A percentile compares a stretch with the other conserved stretches of the same genome.
These are phyloP conservation scores for Erodium moschatum DNA, from an alignment of 441 rosid genomes.

Conservation along the genomic window DNA sequence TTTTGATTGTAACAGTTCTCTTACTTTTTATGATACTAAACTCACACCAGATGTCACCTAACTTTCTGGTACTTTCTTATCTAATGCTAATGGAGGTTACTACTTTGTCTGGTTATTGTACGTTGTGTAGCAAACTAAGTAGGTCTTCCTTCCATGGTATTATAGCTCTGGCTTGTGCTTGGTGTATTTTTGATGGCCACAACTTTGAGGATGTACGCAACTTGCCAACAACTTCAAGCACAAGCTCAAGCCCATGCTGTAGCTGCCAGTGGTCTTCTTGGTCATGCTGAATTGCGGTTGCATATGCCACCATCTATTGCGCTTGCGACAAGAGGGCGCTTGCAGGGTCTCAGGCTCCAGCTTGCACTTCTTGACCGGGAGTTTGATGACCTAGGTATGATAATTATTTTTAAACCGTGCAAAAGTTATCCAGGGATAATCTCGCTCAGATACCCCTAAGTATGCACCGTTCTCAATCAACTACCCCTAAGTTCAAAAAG, in stretches of 20 bases:
- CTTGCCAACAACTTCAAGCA: slow-evolving; percentile 76
- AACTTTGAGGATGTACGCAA: slow-evolving; percentile 75
- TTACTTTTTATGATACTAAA: slow-evolving; percentile 79
- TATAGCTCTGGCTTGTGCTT: slow-evolving; percentile 79
- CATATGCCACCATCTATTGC: slow-evolving; percentile 75
- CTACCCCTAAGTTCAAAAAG: too few species aligned
- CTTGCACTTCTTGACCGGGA: slow-evolving; percentile 84
- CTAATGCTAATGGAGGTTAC: neutral
- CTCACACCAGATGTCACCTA: slow-evolving; percentile 84
- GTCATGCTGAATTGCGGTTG: slow-evolving; percentile 73
- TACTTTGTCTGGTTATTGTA: neutral
- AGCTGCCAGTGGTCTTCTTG: slow-evolving; percentile 65
- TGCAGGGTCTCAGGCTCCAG: slow-evolving; percentile 82
- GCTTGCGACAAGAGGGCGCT: slow-evolving; percentile 77
- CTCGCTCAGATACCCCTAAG: too few species aligned
- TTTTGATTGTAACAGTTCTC: slow-evolving; percentile 38
- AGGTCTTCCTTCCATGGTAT: slow-evolving; percentile 16
- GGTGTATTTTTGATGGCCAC: slow-evolving; percentile 85
- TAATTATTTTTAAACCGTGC: too few species aligned
- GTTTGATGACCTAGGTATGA: slow-evolving; percentile 64
- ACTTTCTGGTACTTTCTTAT: slow-evolving; percentile 55
- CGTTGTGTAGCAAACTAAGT: neutral
- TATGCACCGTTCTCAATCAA: too few species aligned
- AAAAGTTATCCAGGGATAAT: too few species aligned
- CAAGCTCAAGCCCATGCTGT: slow-evolving; percentile 73